These are phyloP conservation scores for Cyclanthera cordifolia DNA, from an alignment of 306 rosid genomes.

Conservation along the genomic window DNA sequence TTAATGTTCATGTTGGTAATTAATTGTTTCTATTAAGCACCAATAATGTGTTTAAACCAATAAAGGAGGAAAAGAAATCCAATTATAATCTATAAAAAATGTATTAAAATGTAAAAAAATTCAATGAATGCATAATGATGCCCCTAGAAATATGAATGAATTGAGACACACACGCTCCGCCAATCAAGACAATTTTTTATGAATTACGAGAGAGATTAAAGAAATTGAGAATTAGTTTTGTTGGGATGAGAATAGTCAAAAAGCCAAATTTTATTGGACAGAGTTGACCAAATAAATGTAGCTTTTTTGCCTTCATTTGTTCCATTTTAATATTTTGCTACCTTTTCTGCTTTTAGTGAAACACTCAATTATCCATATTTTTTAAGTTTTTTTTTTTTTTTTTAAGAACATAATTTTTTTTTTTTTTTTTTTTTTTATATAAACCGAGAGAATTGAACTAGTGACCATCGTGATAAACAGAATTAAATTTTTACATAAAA, in stretches of 20 bases:
- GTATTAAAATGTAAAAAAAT: background rate
- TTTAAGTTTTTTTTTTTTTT: too few species aligned
- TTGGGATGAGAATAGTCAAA: background rate
- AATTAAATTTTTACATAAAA: too few species aligned
- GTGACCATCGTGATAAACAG: too few species aligned
- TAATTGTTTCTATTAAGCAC: background rate
- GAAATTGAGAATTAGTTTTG: background rate
- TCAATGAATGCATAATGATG: conserved; percentile 13
- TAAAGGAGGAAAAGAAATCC: background rate
- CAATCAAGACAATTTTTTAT: background rate
- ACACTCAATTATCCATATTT: too few species aligned
- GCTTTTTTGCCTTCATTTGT: background rate
- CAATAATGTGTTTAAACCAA: background rate
- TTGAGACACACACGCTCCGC: background rate
- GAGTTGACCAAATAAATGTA: background rate
- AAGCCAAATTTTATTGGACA: conserved; percentile 6
- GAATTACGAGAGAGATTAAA: conserved; percentile 1
- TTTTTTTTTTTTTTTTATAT: too few species aligned
- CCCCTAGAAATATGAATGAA: background rate
- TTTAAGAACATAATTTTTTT: too few species aligned
- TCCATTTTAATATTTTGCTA: background rate
- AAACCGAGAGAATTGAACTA: too few species aligned
- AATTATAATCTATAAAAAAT: background rate
- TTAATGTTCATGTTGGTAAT: too few species aligned
- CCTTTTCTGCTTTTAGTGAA: too few species aligned